Evolutionary conservation across 768 basidiomycete genomes (phyloP), one percentile per base, ranked within the genome.

Genomic region (Naganishia vaughanmartiniae): DNA sequence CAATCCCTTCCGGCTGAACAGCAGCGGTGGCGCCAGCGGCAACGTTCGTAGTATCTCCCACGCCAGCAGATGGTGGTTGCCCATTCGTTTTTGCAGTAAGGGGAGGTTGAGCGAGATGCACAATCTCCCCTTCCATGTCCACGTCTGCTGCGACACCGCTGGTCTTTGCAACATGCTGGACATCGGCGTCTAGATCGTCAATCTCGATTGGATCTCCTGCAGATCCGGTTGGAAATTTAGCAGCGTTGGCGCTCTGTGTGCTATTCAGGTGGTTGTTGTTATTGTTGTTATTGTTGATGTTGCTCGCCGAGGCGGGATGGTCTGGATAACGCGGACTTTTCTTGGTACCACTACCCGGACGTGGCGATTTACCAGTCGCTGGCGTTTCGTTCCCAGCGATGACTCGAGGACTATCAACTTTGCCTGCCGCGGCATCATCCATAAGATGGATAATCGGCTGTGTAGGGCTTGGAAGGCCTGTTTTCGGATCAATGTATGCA

Each of bases 171-270:
- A 7, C 24, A 42, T 9, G 42, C 42, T 42, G 42, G 48, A 51
- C 48, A 26, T 51, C 48, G 1, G 48, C 48, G 48, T 51, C 48
- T 24, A 63, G 39, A 45, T 63, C 60, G n/a, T 63, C 60, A 45
- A 63, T 63, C 26, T 63, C 60, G 42, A 63, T 63, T 3, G 60
- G 60, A 63, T 63, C 60, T 14, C 60, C 60, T 21, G 60, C 60
- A 3, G 60, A 63, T 10, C 60, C 60, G 0, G 60, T 63, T 2
- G 60, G 60, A n/a, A 63, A 63, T 30, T 63, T 63, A 24, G 36
- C 2, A 19, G 24, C 46, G 60, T 45, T 63, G 60, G 19, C 42
- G 39, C 60, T 63, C 5, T 24, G 24, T 15, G 12, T 26, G 24
- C 48, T 51, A 12, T 51, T n/a, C 6, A 51, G 48, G 24, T 51